Base-by-base conservation (phyloP, 2,329 filamentous ascomycete genomes). In the Macrophomina phaseolina region DNA sequence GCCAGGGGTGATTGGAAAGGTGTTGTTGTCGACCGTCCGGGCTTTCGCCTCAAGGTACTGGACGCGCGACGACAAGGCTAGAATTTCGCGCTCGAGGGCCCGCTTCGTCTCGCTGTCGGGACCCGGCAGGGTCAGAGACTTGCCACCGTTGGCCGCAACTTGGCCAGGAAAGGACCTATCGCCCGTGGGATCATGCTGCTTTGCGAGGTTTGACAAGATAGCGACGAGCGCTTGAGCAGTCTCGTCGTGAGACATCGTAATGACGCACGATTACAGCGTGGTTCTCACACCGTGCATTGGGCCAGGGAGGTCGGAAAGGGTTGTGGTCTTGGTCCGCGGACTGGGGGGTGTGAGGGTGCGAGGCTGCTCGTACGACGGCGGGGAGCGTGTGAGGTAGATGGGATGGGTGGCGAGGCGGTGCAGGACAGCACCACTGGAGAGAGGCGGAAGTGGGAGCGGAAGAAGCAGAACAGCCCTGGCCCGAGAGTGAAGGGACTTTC, bases 1-100 rank as follows among this genome's bases (percentile, higher is more conserved):
- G 77, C 90, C 93, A 56, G 93, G 92, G 9, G 92, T 95, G 75
- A 94, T 90, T 72, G 93, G 93, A 73, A 94, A 86, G 66, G 80
- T 80, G 63, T 85, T 84, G 69, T 85, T 82, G 70, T 85, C 84
- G 67, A 85, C 78, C 67, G 86, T 82, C 74, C 86, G 87, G 70
- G 91, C 90, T 80, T 90, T 90, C 72, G 88, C 88, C 83, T 98
- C 94, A 72, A 98, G 87, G 70, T 90, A 88, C 70, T 93, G 91
- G 71, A 98, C 88, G 71, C 95, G 86, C 69, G 89, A 82, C 68
- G 90, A 87, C 70, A 98, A 86, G 66, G 91, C 90, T 61, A 90
- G 87, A 67, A 99, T 86, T 81, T 98, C 94, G 68, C 86, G 85
- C 81, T 98, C 93, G 68, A 98, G 87, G 38, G 86, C 86, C 71